Evolutionary conservation across 2,329 filamentous ascomycete species (phyloP), one percentile per base, ranked within the genome.

Genomic region (Aspergillus texensis): DNA sequence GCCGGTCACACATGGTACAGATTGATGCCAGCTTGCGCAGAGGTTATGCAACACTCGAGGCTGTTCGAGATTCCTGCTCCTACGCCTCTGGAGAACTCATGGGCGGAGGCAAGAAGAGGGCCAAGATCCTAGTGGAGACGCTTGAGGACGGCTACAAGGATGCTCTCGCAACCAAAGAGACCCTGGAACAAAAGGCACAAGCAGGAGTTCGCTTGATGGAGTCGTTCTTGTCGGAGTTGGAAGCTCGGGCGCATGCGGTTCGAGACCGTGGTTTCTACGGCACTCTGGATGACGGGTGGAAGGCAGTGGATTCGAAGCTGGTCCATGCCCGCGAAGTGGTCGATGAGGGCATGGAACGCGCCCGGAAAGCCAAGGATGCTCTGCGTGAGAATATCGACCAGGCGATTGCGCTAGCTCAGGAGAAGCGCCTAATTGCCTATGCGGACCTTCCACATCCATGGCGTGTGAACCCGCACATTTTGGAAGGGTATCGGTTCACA

Each of bases 381-480:
- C 82, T 99, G 30, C 92, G 96, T 71, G 91, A 95, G 67, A 92
- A 91, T 67, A 90, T 99, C 46, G 90, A 94, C 70, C 85, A 86
- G 60, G 94, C 95, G 14, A 88, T 97, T 61, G 72, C 82, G 24
- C 85, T 89, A 62, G 93, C 94, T 32, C 86, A 90, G 69, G 89
- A 96, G 74, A 86, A 92, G 57, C 92, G 94, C 55, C 84, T 97
- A 16, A 91, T 99, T 69, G 86, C 86, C 65, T 99, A 98, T 80
- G 89, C 96, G 54, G 93, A 97, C 72, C 84, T 99, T 6, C 95
- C 95, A 1, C 83, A 91, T 43, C 95, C 95, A 0, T 99, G 95
- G 95, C 87, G 91, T 65, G 90, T 96, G 73, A 99, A 99, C 79
- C 93, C 94, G 2, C 93, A 99, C 79, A 98, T 99, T 75, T 84